Percentiles rank a stretch among this genome's conserved stretches.
phyloP scores from a whole-genome alignment of 2,329 filamentous ascomycete species.

The Parafenestella ontariensis region DNA sequence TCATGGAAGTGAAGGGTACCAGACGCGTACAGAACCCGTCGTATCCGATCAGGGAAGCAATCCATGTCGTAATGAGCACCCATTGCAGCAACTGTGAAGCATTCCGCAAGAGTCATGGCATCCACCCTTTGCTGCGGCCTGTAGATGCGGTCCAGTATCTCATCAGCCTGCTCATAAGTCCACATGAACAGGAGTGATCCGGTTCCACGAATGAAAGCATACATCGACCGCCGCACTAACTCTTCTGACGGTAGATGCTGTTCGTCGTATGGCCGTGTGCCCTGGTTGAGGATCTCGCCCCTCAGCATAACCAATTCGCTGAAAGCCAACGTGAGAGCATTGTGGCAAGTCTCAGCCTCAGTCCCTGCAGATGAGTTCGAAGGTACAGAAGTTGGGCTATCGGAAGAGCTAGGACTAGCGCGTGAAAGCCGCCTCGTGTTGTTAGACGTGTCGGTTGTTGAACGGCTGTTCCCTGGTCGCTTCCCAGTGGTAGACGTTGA shows the following conservation, averaged over 20 bases:
- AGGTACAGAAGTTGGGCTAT: slow-evolving; percentile 35
- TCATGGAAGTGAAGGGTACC: slow-evolving; percentile 45
- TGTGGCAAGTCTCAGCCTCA: slow-evolving; percentile 43
- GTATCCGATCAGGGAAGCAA: slow-evolving; percentile 40
- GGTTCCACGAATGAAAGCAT: slow-evolving; percentile 45
- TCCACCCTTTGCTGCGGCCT: slow-evolving; percentile 34
- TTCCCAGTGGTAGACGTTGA: slow-evolving; percentile 21
- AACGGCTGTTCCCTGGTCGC: slow-evolving; percentile 29
- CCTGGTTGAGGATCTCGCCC: slow-evolving; percentile 37
- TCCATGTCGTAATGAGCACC: slow-evolving; percentile 48
- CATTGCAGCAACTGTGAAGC: slow-evolving; percentile 47
- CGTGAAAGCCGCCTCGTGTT: slow-evolving; percentile 30
- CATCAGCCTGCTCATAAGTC: slow-evolving; percentile 39
- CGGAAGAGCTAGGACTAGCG: slow-evolving; percentile 39
- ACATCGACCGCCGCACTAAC: slow-evolving; percentile 37
- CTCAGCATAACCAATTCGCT: slow-evolving; percentile 42
- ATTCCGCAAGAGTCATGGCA: slow-evolving; percentile 44
- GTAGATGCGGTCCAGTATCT: slow-evolving; percentile 46
- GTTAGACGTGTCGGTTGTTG: slow-evolving; percentile 31
- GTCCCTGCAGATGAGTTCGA: slow-evolving; percentile 22
- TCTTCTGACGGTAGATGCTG: slow-evolving; percentile 39
- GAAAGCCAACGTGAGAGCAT: slow-evolving; percentile 45
- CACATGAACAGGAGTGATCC: slow-evolving; percentile 48
- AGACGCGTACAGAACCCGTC: slow-evolving; percentile 43
- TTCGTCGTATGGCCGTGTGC: slow-evolving; percentile 33